Percentiles rank a stretch among this genome's conserved stretches.
phyloP scores from a whole-genome alignment of 2,329 filamentous ascomycete species.

The Lecanicillium sp. region DNA sequence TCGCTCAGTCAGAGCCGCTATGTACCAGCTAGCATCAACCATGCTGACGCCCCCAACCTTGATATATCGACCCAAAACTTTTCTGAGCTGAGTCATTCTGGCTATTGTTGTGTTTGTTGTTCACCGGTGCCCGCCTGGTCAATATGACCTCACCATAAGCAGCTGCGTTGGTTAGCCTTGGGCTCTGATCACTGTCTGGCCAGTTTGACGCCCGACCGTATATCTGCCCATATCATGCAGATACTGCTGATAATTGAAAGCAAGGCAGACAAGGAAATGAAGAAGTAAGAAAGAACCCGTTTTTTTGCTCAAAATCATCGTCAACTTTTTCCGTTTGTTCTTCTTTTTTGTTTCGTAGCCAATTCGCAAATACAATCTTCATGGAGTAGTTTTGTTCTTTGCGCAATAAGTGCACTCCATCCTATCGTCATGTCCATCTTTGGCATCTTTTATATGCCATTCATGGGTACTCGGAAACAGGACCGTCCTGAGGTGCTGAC shows the following conservation, averaged over 20 bases:
- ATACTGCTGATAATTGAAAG: too few relatives aligned
- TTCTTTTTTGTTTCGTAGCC: neutral
- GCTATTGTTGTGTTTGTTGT: too few relatives aligned
- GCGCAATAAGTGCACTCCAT: slow-evolving; percentile 1
- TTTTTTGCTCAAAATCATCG: slow-evolving; percentile 8
- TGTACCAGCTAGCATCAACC: neutral
- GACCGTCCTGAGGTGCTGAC: slow-evolving; percentile 19
- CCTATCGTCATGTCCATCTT: slow-evolving; percentile 8
- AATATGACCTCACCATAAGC: neutral
- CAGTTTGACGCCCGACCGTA: too few relatives aligned
- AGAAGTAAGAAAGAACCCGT: slow-evolving; percentile 4
- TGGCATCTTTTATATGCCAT: neutral
- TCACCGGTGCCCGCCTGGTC: too few relatives aligned
- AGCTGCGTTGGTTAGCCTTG: neutral
- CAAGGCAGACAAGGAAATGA: slow-evolving; percentile 7
- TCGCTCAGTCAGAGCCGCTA: neutral
- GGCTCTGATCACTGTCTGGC: neutral
- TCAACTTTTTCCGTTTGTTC: slow-evolving; percentile 2
- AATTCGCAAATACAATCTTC: neutral
- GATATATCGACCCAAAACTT: neutral
- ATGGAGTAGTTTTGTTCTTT: neutral
- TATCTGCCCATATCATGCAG: too few relatives aligned
- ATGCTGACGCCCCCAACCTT: neutral
- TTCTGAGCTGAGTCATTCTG: too few relatives aligned
- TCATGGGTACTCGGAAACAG: slow-evolving; percentile 29